Base-by-base conservation (phyloP, 345 rosid species). In the Rhodamnia argentea region DNA sequence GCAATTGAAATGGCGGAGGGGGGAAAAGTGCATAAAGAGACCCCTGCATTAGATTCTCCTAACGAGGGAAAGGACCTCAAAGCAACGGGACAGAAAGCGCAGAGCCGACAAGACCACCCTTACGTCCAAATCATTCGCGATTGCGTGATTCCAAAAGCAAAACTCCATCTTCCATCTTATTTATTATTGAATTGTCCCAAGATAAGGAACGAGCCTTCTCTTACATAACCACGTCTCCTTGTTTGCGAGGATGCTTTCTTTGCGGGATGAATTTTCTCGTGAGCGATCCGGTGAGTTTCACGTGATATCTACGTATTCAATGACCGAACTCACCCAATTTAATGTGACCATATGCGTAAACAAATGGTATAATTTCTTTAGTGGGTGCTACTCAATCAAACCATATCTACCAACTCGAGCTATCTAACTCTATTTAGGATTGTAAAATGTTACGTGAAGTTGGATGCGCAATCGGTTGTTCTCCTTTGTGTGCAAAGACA, bases 401-500 rank as follows among this genome's bases (percentile, higher is more conserved):
- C 0, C 32, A 29, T 64, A 64, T 15, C 42, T 16, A 16, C 12
- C 10, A 32, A 37, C 42, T 29, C 76, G 8, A 64, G 3, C 44
- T 64, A 16, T 32, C 5, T 18, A 15, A 0, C 42, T 29, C 23
- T 29, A 64, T 29, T 64, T 64, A 32, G 18, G 44, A 8, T 64
- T 14, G 76, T 40, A 7, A 29, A 62, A 29, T 29, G 37, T 29
- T 64, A 8, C 4, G 44, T 10, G 10, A 64, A 16, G 23, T 64
- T 64, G 23, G 32, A 1, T 29, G 0, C 5, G 13, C 2, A 0
- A 18, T 4, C 24, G 3, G 18, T 64, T 64, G 78, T 0, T 64
- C 44, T 64, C 44, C 44, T 10, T 60, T 0, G 24, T 32, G 10
- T 9, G 10, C 47, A 4, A 64, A 16, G 42, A 64, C 44, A 22